Base-by-base conservation (phyloP, 331 rosid genomes). In the Telfairia occidentalis region DNA sequence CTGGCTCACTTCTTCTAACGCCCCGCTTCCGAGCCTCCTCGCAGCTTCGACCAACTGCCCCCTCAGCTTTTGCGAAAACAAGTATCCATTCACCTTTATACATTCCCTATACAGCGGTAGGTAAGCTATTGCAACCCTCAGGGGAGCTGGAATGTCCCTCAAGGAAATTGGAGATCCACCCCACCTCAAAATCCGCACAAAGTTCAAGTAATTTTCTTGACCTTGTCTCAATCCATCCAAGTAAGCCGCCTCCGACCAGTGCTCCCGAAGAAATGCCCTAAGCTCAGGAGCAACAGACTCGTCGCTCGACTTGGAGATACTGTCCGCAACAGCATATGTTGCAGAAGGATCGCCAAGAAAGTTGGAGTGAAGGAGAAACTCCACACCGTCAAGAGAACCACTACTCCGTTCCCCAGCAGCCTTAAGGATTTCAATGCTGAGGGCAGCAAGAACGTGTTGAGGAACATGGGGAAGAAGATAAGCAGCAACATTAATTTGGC, bases 391-490 rank as follows among this genome's bases (percentile, higher is more conserved):
- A 58, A 92, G 92, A 71, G 97, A 92, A 66, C 93, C 93, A 43
- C 89, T 82, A 7, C 97, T 89, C 21, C 96, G 82, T 70, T 92
- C 97, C 3, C 97, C 97, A 57, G 97, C 97, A 73, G 97, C 97
- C 81, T 87, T 89, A 30, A 92, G 83, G 78, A 92, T 92, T 78
- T 92, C 97, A 16, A 86, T 87, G 81, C 97, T 86, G 43, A 92
- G 89, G 11, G 96, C 87, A 29, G 89, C 85, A 55, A 92, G 91
- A 53, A 92, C 92, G 61, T 87, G 91, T 35, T 80, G 96, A 23
- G 97, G 96, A 78, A 91, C 97, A 42, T 83, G 91, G 32, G 97
- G 92, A 80, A 91, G 97, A 76, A 91, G 88, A 80, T 86, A 89
- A 15, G 90, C 84, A 34, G 96, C 92, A 4, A 87, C 79, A 12